A percentile compares a stretch with the other conserved stretches of the same genome.
phyloP scores from a whole-genome alignment of 139 green algal species.

The Pycnococcus provasolii region DNA sequence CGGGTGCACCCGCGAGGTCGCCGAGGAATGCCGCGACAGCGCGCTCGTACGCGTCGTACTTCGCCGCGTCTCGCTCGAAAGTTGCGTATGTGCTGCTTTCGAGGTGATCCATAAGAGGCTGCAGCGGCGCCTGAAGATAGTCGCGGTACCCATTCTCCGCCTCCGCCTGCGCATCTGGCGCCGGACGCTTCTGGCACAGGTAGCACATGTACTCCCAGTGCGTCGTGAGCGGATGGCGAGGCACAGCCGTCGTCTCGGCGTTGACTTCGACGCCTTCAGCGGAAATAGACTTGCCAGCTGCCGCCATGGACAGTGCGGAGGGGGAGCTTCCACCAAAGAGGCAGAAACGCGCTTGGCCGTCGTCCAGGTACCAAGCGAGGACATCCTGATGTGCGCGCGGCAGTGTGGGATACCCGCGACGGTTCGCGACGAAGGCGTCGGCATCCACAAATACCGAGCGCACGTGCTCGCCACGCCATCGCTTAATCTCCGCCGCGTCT shows the following conservation, averaged over 20 bases:
- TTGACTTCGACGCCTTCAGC: background rate
- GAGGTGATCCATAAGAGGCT: constrained; percentile 91
- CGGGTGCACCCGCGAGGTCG: background rate
- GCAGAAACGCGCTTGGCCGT: constrained; percentile 51
- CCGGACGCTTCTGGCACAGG: constrained; percentile 56
- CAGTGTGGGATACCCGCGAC: constrained; percentile 69
- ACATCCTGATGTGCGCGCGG: constrained; percentile 67
- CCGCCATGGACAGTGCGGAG: background rate
- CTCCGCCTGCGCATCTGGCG: constrained; percentile 33
- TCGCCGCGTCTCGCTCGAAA: constrained; percentile 87
- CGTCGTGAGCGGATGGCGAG: constrained; percentile 45
- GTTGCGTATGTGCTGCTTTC: constrained; percentile 92
- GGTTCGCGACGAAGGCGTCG: constrained; percentile 68
- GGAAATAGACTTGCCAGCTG: background rate
- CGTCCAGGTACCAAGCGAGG: constrained; percentile 45
- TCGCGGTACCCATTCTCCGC: constrained; percentile 75
- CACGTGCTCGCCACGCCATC: constrained; percentile 72
- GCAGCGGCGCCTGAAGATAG: constrained; percentile 77
- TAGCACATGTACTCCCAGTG: constrained; percentile 91
- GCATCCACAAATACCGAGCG: constrained; percentile 68
- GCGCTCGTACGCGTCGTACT: constrained; percentile 81
- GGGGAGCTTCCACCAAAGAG: background rate
- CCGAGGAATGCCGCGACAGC: background rate
- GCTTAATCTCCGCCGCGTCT: constrained; percentile 13
- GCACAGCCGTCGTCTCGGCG: background rate